Conservation (phyloP, 2,329 filamentous ascomycete species). For the Stenocarpella maydis region DNA sequence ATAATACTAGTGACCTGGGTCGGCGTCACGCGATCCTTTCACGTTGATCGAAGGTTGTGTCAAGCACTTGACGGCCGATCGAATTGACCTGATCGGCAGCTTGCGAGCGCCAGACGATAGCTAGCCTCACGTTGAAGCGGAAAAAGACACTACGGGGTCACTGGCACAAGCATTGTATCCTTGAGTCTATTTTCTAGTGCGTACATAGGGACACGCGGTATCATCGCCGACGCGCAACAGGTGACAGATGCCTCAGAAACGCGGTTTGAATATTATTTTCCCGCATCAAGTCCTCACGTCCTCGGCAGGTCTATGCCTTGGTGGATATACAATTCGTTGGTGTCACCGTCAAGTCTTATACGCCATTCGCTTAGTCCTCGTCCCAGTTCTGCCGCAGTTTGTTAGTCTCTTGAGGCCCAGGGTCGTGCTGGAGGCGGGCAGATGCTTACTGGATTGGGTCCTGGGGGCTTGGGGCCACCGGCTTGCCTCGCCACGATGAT, state of each 20-base stretch:
- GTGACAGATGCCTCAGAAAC: constrained; percentile 14
- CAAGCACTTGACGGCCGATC: not conserved
- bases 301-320: constrained; percentile 27
- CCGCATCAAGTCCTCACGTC: constrained; percentile 1
- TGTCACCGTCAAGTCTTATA: constrained; percentile 9
- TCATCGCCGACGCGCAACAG: constrained; percentile 8
- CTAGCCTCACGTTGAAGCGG: not conserved
- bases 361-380: constrained; percentile 58
- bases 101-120: not conserved
- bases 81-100: not conserved
- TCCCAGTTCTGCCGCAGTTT: constrained; percentile 62
- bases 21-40: no score
- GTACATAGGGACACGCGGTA: constrained; percentile 20
- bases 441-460: constrained; percentile 76
- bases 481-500: constrained; percentile 98
- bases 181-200: constrained; percentile 27
- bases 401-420: constrained; percentile 42
- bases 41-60: no score
- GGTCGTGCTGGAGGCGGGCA: not conserved
- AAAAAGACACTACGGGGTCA: not conserved
- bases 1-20: no score
- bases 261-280: constrained; percentile 33
- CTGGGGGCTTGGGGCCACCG: constrained; percentile 95
- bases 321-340: constrained; percentile 28
- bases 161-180: constrained; percentile 6